Evolutionary conservation across 257 asterid genomes (phyloP), one percentile per base, ranked within the genome.

Genomic region (Nicotiana obtusifolia): DNA sequence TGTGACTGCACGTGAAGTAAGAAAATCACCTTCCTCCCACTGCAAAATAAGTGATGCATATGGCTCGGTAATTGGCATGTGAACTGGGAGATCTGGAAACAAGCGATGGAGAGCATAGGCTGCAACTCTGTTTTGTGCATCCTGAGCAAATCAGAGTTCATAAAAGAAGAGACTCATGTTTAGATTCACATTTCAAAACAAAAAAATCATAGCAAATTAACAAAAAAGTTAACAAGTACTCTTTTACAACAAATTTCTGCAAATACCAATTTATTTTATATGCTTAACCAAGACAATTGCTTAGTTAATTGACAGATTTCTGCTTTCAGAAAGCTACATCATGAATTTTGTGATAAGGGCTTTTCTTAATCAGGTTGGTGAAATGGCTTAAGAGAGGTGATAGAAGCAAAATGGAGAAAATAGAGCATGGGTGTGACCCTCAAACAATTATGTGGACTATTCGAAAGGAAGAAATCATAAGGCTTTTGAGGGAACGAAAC

Each of bases 61-160:
- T 24, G 99, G 97, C 89, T 95, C 94, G 19, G 88, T 86, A 85
- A 94, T 91, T 87, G 95, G 95, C 53, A 94, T 84, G 82, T 91
- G 93, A 85, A 94, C 92, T 49, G 99, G 99, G 68, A 95, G 89
- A 86, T 92, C 97, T 66, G 97, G 93, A 87, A 94, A 95, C 83
- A 95, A 91, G 81, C 81, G 83, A 89, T 92, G 85, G 68, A 95
- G 97, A 11, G 98, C 98, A 88, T 92, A 93, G 16, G 97, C 95
- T 77, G 99, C 99, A 81, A 95, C 98, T 85, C 89, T 88, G 84
- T 95, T 95, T 83, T 95, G 99, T 61, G 93, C 91, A 83, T 95
- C 98, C 99, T 93, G 90, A 30, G 84, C 80, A 79, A 77, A 66
- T 81, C 84, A 81, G 73, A 64, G 76, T 77, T 28, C 69, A 82